Conservation (phyloP, 352 stramenopile genomes). For the Lagenidium sp. region DNA sequence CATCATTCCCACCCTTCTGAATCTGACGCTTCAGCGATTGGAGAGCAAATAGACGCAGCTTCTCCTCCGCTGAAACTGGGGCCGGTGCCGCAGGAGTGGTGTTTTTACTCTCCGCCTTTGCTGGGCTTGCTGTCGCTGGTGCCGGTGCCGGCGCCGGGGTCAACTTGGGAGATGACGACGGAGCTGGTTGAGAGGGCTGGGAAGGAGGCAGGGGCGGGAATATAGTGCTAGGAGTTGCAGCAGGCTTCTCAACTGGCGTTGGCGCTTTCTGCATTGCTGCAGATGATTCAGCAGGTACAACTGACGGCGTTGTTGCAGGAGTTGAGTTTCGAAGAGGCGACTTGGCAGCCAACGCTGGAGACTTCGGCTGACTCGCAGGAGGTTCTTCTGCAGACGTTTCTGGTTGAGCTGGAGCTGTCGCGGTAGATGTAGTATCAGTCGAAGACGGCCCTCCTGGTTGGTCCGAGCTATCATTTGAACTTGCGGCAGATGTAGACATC, state of each 20-base stretch:
- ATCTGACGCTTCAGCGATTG: slow-evolving; percentile 68
- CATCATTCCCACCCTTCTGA: slow-evolving; percentile 1
- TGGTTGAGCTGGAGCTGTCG: neutral
- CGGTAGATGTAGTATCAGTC: neutral
- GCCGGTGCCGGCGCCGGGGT: neutral
- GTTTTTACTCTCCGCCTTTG: slow-evolving; percentile 4
- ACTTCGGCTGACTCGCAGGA: neutral
- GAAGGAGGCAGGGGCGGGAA: slow-evolving; percentile 2
- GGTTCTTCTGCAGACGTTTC: neutral
- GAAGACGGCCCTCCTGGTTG: neutral
- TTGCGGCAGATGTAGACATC: slow-evolving; percentile 1
- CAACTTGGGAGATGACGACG: no score
- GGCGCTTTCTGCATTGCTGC: neutral
- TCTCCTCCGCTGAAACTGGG: slow-evolving; percentile 38
- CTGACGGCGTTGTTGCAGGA: neutral
- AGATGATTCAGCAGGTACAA: neutral
- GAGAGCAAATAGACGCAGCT: slow-evolving; percentile 49
- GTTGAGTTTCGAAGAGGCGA: no score
- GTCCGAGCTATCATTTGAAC: neutral
- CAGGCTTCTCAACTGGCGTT: neutral
- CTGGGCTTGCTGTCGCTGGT: neutral
- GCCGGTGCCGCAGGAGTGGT: neutral
- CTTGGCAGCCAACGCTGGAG: no score
- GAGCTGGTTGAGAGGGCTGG: slow-evolving; percentile 2
- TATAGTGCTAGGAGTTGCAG: neutral